phyloP scores from a whole-genome alignment of 257 asterid species.

The Nicotiana attenuata region DNA sequence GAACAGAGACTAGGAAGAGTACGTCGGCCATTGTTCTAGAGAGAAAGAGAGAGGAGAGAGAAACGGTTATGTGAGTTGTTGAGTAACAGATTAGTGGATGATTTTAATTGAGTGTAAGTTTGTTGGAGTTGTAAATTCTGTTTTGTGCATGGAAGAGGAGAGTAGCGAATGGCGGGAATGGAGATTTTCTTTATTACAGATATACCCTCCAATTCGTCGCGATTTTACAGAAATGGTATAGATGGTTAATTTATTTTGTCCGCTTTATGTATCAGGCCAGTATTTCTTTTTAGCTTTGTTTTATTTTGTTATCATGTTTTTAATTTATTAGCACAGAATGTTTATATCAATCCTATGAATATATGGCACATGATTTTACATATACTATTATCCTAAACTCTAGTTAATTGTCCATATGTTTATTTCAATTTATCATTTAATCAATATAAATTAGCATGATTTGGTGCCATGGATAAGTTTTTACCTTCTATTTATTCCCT shows the following conservation, averaged over 20 bases:
- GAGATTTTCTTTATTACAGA: neutral
- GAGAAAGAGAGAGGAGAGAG: slow-evolving; percentile 9
- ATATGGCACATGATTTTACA: no score
- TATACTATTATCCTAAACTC: no score
- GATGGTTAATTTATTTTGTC: no score
- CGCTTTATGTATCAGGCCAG: no score
- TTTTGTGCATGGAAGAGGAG: neutral
- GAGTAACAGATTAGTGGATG: slow-evolving; percentile 4
- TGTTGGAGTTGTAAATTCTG: neutral
- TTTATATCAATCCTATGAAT: no score
- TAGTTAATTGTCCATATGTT: no score
- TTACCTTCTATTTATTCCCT: neutral
- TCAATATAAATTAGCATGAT: no score
- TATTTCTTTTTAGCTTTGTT: no score
- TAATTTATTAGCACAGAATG: no score
- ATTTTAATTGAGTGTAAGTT: neutral
- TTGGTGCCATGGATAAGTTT: no score
- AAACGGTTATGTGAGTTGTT: slow-evolving; percentile 3
- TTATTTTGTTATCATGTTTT: no score
- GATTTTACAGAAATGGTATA: neutral
- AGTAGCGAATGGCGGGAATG: neutral
- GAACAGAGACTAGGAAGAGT: slow-evolving; percentile 20
- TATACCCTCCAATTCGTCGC: neutral
- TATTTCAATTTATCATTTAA: no score
- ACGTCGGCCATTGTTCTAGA: slow-evolving; percentile 21